These are phyloP conservation scores for Fusarium pseudoanthophilum DNA, from an alignment of 2,329 filamentous ascomycete species.

Conservation along the genomic window DNA sequence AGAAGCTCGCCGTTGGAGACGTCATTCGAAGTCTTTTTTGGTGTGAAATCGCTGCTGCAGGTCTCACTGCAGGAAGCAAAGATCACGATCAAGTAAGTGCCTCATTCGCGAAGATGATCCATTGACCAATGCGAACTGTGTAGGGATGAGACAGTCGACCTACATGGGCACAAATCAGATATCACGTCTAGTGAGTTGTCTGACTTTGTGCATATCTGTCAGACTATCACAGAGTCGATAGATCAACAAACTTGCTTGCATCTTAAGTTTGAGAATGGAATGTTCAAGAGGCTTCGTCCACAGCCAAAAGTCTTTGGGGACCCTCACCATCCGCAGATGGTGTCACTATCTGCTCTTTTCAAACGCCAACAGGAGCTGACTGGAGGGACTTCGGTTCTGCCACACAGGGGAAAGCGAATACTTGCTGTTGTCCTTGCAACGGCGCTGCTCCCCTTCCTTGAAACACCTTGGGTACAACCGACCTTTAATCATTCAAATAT, in stretches of 20 bases:
- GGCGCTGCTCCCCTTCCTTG: background rate
- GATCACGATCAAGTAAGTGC: background rate
- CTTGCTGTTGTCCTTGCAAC: background rate
- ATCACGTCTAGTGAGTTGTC: background rate
- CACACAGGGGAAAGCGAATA: background rate
- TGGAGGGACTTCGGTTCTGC: background rate
- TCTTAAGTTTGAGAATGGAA: background rate
- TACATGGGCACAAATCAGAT: background rate
- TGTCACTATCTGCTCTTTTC: background rate
- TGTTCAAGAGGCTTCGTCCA: background rate
- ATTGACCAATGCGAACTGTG: background rate
- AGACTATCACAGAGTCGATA: background rate
- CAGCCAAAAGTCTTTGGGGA: background rate
- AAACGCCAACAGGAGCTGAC: background rate
- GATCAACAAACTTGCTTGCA: background rate
- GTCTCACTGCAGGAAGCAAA: background rate
- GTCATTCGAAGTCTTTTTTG: constrained; percentile 1
- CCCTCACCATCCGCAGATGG: background rate
- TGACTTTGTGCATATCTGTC: background rate
- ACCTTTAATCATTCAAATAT: background rate
- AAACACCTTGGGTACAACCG: background rate
- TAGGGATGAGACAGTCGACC: background rate
- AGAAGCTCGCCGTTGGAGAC: background rate
- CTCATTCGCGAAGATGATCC: background rate
- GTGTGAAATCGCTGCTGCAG: background rate